A percentile compares a stretch with the other conserved stretches of the same genome.
These are phyloP conservation scores for Leccinum barrowsii DNA, from an alignment of 768 basidiomycete genomes.

Conservation along the genomic window DNA sequence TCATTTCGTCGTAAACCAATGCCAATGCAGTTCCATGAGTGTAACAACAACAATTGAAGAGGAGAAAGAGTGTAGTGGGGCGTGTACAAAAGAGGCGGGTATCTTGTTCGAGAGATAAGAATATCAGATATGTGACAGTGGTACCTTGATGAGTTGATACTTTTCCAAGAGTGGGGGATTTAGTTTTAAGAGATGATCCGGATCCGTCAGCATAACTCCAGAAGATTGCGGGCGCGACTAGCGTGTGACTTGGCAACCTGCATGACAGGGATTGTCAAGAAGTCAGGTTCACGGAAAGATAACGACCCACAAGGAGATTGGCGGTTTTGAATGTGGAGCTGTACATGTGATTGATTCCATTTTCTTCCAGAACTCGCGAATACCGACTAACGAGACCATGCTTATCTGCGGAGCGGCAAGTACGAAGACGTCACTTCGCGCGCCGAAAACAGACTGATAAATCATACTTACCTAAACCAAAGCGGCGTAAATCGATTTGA, in stretches of 20 bases:
- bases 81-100: slow-evolving; percentile 12
- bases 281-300: slow-evolving; percentile 4
- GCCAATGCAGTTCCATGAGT: background rate
- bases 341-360: slow-evolving; percentile 80
- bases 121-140: background rate
- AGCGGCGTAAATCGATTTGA: slow-evolving; percentile 70
- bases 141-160: background rate
- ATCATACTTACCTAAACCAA: slow-evolving; percentile 56
- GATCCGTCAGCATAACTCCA: slow-evolving; percentile 50
- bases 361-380: slow-evolving; percentile 66
- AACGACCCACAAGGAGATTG: slow-evolving; percentile 59
- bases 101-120: slow-evolving; percentile 14
- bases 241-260: slow-evolving; percentile 60
- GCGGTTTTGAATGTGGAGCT: slow-evolving; percentile 82
- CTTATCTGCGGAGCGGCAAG: slow-evolving; percentile 47
- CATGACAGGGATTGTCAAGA: background rate
- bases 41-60: background rate
- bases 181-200: background rate
- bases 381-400: slow-evolving; percentile 76
- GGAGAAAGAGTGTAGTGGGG: background rate
- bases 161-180: slow-evolving; percentile 3
- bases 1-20: slow-evolving; percentile 2
- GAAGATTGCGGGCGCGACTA: slow-evolving; percentile 51
- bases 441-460: background rate
- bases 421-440: slow-evolving; percentile 3